Evolutionary conservation across 2,329 filamentous ascomycete genomes (phyloP).

Genomic region (Arthrobotrys musiformis): DNA sequence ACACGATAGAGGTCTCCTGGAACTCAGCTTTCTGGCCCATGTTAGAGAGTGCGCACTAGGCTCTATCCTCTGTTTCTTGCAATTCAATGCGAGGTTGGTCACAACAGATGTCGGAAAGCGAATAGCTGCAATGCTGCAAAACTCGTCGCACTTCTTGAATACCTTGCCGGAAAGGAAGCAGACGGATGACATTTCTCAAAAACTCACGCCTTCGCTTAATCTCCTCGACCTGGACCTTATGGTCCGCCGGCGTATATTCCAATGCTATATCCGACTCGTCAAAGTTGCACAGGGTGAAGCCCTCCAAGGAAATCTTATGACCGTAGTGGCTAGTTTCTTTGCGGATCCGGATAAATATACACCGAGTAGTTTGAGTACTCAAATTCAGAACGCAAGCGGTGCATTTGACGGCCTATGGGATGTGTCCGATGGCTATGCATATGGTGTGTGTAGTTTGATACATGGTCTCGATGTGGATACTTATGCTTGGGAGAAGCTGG

Average conservation of each 20-base stretch:
- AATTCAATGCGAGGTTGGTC: conserved; percentile 89
- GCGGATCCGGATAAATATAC: conserved; percentile 91
- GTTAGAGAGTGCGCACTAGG: conserved; percentile 93
- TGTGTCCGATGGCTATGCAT: conserved; percentile 90
- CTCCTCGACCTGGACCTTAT: conserved; percentile 90
- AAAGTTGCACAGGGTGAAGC: conserved; percentile 88
- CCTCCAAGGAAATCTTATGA: conserved; percentile 89
- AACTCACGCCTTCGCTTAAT: conserved; percentile 84
- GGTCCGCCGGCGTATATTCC: conserved; percentile 89
- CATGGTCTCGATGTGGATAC: conserved; percentile 78
- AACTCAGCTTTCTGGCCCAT: conserved; percentile 91
- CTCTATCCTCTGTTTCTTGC: conserved; percentile 88
- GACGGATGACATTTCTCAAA: conserved; percentile 84
- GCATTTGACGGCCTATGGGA: conserved; percentile 97
- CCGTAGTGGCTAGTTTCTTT: conserved; percentile 88
- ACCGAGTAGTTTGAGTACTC: conserved; percentile 84
- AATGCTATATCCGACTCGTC: conserved; percentile 92
- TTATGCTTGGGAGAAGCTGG: conserved; percentile 70
- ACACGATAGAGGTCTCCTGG: conserved; percentile 81
- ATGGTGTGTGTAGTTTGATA: conserved; percentile 88
- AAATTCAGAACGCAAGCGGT: conserved; percentile 88
- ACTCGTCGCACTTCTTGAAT: conserved; percentile 88
- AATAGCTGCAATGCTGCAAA: conserved; percentile 92
- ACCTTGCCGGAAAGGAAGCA: conserved; percentile 82
- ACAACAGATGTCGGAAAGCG: conserved; percentile 94